These are phyloP conservation scores for Fusarium sp. DNA, from an alignment of 2,329 filamentous ascomycete genomes.

Conservation along the genomic window DNA sequence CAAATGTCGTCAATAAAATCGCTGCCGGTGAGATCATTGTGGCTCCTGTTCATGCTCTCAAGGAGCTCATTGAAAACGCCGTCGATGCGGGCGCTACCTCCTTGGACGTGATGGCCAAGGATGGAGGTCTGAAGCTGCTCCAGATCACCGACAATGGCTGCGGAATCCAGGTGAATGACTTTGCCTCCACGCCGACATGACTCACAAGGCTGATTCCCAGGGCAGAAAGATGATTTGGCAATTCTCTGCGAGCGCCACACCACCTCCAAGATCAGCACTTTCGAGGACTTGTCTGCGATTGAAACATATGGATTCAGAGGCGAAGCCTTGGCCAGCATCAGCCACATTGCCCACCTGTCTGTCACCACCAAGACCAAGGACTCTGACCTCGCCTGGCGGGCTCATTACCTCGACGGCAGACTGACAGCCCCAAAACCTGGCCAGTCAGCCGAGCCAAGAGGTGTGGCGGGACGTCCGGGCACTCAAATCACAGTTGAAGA, in stretches of 20 bases:
- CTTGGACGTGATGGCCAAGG: conserved; percentile 91
- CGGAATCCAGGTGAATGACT: conserved; percentile 80
- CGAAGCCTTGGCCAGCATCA: conserved; percentile 96
- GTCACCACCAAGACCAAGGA: conserved; percentile 94
- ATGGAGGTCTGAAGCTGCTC: conserved; percentile 92
- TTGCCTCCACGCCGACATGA: neutral
- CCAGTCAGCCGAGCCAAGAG: conserved; percentile 86
- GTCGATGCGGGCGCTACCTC: conserved; percentile 96
- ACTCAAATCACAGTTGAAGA: conserved; percentile 98
- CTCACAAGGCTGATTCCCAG: conserved; percentile 24
- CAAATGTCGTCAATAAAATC: conserved; percentile 98
- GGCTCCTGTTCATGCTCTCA: conserved; percentile 93
- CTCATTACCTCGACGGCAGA: conserved; percentile 86
- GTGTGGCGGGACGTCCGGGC: conserved; percentile 86
- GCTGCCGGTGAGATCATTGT: conserved; percentile 98
- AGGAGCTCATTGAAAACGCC: conserved; percentile 96
- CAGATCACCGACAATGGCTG: conserved; percentile 98
- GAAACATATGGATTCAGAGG: conserved; percentile 98
- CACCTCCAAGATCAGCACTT: conserved; percentile 93
- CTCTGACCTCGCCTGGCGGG: conserved; percentile 90
- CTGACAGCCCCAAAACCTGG: conserved; percentile 88
- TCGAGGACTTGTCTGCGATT: conserved; percentile 91
- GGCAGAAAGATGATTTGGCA: conserved; percentile 86
- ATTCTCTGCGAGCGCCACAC: conserved; percentile 97
- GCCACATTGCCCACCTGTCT: conserved; percentile 94